Evolutionary conservation across 1,139 yeast species (phyloP).

Genomic region (Saccharomyces hybrid): DNA sequence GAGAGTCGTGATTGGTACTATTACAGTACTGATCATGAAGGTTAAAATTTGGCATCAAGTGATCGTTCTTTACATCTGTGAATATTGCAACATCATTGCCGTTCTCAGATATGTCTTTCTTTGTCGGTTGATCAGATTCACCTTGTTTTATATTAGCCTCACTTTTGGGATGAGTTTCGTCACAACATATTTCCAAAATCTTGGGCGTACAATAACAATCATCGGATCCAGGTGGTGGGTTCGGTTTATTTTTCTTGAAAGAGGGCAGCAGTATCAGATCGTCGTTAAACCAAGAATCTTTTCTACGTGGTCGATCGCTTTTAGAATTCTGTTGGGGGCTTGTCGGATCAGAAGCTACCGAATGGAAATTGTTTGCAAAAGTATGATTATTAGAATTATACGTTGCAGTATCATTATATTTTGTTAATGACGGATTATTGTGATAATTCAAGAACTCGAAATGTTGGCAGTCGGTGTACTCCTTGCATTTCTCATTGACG

Average conservation of each 20-base stretch:
- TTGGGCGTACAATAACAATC: conserved; percentile 32
- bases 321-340: not conserved
- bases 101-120: not conserved
- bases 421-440: conserved; percentile 10
- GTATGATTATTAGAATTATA: not conserved
- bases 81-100: conserved; percentile 1
- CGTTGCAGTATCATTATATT: not conserved
- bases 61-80: not conserved
- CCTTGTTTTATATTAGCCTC: not conserved
- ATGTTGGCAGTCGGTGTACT: conserved; percentile 33
- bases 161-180: conserved; percentile 23
- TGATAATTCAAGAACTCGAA: conserved; percentile 37
- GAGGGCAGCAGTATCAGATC: not conserved
- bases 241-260: conserved; percentile 3
- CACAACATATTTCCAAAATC: conserved; percentile 36
- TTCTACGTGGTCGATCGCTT: not conserved
- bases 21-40: not conserved
- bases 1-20: not conserved
- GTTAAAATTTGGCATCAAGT: not conserved
- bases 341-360: not conserved
- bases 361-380: not conserved
- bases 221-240: conserved; percentile 4
- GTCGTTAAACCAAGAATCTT: not conserved
- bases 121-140: not conserved
- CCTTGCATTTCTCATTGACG: not conserved